Evolutionary conservation across 768 basidiomycete species (phyloP), one percentile per base, ranked within the genome.

Genomic region (Rickenella mellea): DNA sequence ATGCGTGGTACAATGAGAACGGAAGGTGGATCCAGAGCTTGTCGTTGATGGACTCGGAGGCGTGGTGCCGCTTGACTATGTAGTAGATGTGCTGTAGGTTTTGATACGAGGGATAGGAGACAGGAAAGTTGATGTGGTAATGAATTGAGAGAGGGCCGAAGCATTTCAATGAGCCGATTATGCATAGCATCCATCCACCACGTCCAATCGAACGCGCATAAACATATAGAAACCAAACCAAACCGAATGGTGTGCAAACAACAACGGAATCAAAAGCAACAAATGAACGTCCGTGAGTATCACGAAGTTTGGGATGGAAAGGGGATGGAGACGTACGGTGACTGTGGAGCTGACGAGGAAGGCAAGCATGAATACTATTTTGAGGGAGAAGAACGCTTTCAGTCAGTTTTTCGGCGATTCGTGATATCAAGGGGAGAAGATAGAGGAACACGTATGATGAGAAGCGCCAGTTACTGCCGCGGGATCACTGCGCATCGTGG

Each of bases 11-110:
- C 37, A 97, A 78, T 2, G 87, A 92, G 75, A 98, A 97, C 2
- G 96, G 96, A n/a, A 96, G 79, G 61, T 97, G 92, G 32, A 97
- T 73, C 47, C 94, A 92, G 48, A 93, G 59, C 62, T 96, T 91
- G 48, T 94, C 91, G 17, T 69, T 68, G 32, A 71, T 50, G 46
- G 57, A 73, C 53, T 83, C 70, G 22, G 86, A 64, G 21, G 70
- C 60, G 58, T 91, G 80, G 47, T 78, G 74, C 64, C 91, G 89
- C 73, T 94, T 93, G 57, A 97, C 83, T 44, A 87, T 67, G 58
- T 93, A 97, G 68, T 98, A 96, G 59, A 94, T 87, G 62, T 93
- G 90, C 73, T 83, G 56, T 2, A 68, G 56, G 35, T 57, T 59
- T 11, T 62, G 52, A 45, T 28, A 68, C 50, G 37, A 62, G 52